These are phyloP conservation scores for Polyplosphaeria fusca DNA, from an alignment of 495 filamentous ascomycete species.

Conservation along the genomic window DNA sequence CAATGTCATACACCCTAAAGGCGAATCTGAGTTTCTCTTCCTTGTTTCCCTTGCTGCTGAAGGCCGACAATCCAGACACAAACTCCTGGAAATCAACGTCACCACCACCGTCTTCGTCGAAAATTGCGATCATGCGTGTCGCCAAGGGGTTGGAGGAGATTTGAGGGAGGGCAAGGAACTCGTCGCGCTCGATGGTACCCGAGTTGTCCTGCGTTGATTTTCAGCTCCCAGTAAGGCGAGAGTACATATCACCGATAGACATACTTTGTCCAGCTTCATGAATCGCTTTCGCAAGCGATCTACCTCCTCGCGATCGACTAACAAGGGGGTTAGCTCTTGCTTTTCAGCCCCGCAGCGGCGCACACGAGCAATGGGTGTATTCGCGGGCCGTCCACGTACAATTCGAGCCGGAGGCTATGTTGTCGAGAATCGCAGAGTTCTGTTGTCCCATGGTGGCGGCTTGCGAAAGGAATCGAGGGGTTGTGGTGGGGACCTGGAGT, in stretches of 20 bases:
- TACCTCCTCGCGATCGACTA: conserved; percentile 96
- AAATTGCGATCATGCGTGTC: conserved; percentile 97
- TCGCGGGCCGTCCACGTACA: conserved; percentile 56
- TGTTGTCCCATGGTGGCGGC: conserved; percentile 68
- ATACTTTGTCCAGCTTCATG: conserved; percentile 97
- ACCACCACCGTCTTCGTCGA: conserved; percentile 97
- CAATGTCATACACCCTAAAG: conserved; percentile 99
- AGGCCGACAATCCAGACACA: conserved; percentile 90
- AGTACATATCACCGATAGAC: conserved; percentile 7
- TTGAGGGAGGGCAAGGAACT: conserved; percentile 95
- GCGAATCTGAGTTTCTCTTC: conserved; percentile 97
- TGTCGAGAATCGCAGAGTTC: conserved; percentile 80
- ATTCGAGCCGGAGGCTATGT: conserved; percentile 93
- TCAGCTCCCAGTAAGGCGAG: background rate
- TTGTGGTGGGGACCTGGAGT: conserved; percentile 1
- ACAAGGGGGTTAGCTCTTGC: conserved; percentile 8
- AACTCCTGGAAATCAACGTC: conserved; percentile 99
- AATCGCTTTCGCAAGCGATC: conserved; percentile 93
- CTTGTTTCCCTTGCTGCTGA: conserved; percentile 97
- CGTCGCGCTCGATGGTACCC: conserved; percentile 96
- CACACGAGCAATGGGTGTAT: conserved; percentile 13
- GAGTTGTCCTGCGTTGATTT: conserved; percentile 72
- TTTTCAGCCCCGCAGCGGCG: conserved; percentile 24
- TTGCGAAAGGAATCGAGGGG: conserved; percentile 1
- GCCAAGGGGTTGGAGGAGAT: conserved; percentile 97